Conservation (phyloP, 768 basidiomycete species). For the Cyathus striatus region DNA sequence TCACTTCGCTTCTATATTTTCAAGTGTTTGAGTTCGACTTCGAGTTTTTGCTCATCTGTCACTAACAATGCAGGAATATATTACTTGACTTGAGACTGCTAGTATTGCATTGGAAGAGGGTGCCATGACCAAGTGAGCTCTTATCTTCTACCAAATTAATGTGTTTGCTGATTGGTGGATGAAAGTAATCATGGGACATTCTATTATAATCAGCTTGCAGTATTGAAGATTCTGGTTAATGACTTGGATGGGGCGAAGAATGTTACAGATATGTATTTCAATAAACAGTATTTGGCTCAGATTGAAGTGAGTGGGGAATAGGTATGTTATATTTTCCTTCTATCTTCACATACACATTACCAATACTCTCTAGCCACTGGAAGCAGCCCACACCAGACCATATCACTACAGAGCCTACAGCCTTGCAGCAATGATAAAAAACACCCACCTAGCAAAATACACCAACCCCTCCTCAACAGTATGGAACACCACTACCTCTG, state of each 20-base stretch:
- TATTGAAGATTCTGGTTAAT: slow-evolving; percentile 49
- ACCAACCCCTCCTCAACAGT: slow-evolving; percentile 31
- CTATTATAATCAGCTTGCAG: slow-evolving; percentile 55
- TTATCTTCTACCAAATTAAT: not conserved
- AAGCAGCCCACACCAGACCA: slow-evolving; percentile 54
- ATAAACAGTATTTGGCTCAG: slow-evolving; percentile 41
- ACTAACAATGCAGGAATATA: slow-evolving; percentile 43
- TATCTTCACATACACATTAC: slow-evolving; percentile 1
- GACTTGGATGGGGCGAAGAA: slow-evolving; percentile 43
- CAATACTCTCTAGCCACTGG: slow-evolving; percentile 41
- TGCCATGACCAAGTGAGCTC: slow-evolving; percentile 44
- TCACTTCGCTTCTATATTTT: too few relatives aligned
- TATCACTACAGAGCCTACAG: slow-evolving; percentile 69
- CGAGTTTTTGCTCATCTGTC: too few relatives aligned
- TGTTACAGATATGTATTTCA: slow-evolving; percentile 46
- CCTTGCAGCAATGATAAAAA: slow-evolving; percentile 65
- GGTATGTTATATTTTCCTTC: slow-evolving; percentile 19
- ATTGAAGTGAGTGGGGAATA: slow-evolving; percentile 56
- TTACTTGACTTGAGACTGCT: slow-evolving; percentile 49
- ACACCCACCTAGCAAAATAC: slow-evolving; percentile 48
- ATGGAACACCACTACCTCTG: slow-evolving; percentile 45
- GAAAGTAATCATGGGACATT: slow-evolving; percentile 63
- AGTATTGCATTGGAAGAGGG: slow-evolving; percentile 42
- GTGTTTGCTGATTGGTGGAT: not conserved
- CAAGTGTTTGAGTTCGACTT: too few relatives aligned